phyloP scores from a whole-genome alignment of 257 asterid genomes.

The Rehmannia glutinosa region DNA sequence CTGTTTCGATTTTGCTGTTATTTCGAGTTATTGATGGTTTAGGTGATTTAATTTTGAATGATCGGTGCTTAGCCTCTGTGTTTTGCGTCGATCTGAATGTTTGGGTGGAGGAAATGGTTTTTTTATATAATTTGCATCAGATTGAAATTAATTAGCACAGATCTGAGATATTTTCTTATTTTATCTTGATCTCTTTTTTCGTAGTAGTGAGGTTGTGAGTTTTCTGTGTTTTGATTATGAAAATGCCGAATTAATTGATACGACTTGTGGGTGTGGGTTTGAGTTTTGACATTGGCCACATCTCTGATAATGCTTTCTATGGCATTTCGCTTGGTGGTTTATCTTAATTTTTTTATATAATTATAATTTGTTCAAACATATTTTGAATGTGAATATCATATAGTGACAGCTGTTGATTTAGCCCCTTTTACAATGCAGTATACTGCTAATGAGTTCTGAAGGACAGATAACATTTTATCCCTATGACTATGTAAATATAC shows the following conservation, averaged over 20 bases:
- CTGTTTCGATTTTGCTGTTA: too few species aligned
- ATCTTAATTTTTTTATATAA: neutral
- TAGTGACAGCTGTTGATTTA: neutral
- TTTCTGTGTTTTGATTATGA: neutral
- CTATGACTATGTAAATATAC: neutral
- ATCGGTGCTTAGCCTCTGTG: neutral
- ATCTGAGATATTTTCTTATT: neutral
- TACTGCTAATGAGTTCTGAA: too few species aligned
- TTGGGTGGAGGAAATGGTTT: neutral
- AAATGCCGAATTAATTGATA: neutral
- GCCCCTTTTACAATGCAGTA: too few species aligned
- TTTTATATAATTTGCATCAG: neutral
- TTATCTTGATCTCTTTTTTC: too few species aligned
- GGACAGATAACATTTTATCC: neutral
- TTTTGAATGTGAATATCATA: neutral
- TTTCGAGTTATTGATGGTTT: too few species aligned
- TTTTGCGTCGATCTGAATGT: slow-evolving; percentile 21
- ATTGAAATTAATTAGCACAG: slow-evolving; percentile 12
- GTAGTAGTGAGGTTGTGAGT: neutral
- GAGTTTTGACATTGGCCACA: neutral
- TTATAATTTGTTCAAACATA: neutral
- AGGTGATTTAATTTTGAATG: too few species aligned
- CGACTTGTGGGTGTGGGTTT: neutral
- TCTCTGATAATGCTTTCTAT: too few species aligned
- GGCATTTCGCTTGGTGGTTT: neutral